Evolutionary conservation across 495 filamentous ascomycete species (phyloP), one percentile per base, ranked within the genome.

Genomic region (Penicillium chermesinum): DNA sequence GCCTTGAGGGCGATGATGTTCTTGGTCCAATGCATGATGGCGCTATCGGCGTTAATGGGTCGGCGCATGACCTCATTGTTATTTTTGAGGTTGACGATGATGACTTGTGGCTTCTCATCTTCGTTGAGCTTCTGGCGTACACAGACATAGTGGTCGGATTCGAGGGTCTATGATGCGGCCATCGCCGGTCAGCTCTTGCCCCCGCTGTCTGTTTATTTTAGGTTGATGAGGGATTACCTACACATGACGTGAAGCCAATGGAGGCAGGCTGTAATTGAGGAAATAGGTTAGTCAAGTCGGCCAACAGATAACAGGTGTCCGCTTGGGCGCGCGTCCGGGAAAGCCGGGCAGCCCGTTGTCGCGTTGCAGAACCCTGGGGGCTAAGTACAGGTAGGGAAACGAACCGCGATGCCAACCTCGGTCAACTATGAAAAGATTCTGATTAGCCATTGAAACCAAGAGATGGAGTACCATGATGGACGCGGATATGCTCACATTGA

Each of bases 21-120:
- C 63, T 85, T 84, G 56, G 75, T 81, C 88, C 90, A 96, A 80
- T 99, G 93, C 93, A 99, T 96, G 64, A 99, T 96, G 51, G 93
- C 94, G 81, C 90, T 96, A 75, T 99, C 93, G 56, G 93, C 94
- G 73, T 96, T 97, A 77, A 99, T 99, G 7, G 91, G 89, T 54
- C 93, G 81, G 53, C 87, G 84, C 49, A 90, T 94, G 61, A 95
- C 79, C 70, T 89, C 87, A 79, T 95, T 95, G 70, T 80, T 80
- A 72, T 94, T 90, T 69, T 96, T 94, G 59, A 99, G 85, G 65
- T 97, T 84, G 68, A 99, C 73, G 68, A 97, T 99, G 67, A 97
- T 86, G 51, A 97, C 93, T 67, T 99, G 90, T 25, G 93, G 87
- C 41, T 82, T 82, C 40, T 87, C 80, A 39, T 83, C 79, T 46